Evolutionary conservation across 441 rosid genomes (phyloP).

Genomic region (Jatropha multifida): DNA sequence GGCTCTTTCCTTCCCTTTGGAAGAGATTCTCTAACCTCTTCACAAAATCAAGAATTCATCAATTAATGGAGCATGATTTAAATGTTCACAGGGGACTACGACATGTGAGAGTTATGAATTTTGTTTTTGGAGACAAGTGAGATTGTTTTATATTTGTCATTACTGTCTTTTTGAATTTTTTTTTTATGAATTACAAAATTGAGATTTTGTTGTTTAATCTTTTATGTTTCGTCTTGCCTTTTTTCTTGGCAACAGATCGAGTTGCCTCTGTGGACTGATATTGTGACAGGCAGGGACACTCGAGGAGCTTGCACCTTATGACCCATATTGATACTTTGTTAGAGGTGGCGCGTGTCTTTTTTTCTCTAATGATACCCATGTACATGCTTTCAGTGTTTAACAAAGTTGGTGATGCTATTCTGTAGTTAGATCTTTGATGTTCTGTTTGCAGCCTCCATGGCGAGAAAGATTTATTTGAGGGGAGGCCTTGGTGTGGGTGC

Average conservation of each 20-base stretch:
- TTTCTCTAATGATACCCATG: not conserved
- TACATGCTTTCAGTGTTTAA: not conserved
- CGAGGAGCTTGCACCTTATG: conserved; percentile 95
- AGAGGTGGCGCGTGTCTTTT: conserved; percentile 52
- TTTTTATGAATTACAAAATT: not conserved
- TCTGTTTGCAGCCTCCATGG: conserved; percentile 69
- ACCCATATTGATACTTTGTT: conserved; percentile 85
- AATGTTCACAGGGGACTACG: not conserved
- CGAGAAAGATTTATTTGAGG: conserved; percentile 83
- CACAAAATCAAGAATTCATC: too few species aligned
- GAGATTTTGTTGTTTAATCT: not conserved
- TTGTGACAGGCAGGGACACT: conserved; percentile 74
- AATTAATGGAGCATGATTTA: too few species aligned
- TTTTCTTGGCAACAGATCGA: conserved; percentile 45
- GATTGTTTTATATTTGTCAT: not conserved
- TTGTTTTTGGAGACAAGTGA: not conserved
- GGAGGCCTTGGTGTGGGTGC: conserved; percentile 98
- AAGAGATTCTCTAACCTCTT: too few species aligned
- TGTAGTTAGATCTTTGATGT: not conserved
- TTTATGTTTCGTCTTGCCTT: not conserved
- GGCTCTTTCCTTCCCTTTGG: too few species aligned
- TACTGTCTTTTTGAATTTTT: not conserved
- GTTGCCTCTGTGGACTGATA: conserved; percentile 85
- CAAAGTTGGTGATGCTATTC: not conserved
- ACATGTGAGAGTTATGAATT: not conserved